Base-by-base conservation (phyloP, 179 eudicot genomes). In the Carnegiea gigantea region DNA sequence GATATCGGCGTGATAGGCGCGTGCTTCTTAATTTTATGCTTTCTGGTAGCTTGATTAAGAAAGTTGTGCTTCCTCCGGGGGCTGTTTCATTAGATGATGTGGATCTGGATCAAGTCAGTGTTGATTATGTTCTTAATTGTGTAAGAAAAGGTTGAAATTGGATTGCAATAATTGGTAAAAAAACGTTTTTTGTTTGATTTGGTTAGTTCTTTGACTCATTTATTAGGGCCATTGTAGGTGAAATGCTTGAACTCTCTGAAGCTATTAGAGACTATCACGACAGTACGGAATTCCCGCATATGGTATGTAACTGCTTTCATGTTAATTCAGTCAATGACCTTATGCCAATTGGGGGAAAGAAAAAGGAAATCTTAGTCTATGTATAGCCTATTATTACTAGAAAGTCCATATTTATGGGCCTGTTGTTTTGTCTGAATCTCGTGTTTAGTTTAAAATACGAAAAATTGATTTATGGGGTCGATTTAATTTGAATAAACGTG, bases 51-150 rank as follows among this genome's bases (percentile, higher is more conserved):
- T 90, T 95, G 84, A 89, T 97, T 76, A 93, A 93, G 93, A 97
- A 97, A 78, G 99, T 97, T 70, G 89, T 95, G 81, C 88, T 97
- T 91, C 99, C 99, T 68, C 99, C 99, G 2, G 98, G 99, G 24
- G 99, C 99, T 18, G 94, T 97, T 81, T 88, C 98, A 18, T 86
- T 97, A 70, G 99, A 97, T 86, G 99, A 97, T 82, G 97, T 97
- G 85, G 98, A 97, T 93, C 90, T 97, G 17, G 98, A 95, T 90
- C 98, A 95, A 97, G 93, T 97, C 84, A 97, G 99, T 77, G 98
- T 95, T 15, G 99, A 97, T 89, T 90, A 87, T 85, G 95, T 95
- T 43, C 93, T 97, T 51, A 89, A 86, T 71, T 90, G 94, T 87
- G 92, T 91, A 13, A 97, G 88, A 83, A 93, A 93, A 93, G 99